Evolutionary conservation across 2,329 filamentous ascomycete species (phyloP).

Genomic region (Pestalotiopsis sp.): DNA sequence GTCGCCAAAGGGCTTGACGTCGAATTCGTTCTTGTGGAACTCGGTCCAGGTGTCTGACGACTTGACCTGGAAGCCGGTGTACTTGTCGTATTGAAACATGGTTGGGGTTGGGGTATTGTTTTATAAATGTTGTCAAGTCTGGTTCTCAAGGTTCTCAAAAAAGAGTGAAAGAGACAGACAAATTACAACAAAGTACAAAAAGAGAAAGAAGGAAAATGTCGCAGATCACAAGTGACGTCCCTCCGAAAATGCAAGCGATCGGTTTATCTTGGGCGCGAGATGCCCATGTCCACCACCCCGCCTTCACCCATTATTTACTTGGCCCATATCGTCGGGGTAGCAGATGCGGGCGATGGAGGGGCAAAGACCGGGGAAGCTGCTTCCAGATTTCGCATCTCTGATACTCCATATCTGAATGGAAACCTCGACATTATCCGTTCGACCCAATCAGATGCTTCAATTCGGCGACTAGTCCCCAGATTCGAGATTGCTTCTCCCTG

Average conservation of each 20-base stretch:
- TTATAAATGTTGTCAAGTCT: not conserved
- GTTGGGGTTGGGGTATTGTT: not conserved
- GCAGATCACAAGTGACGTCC: not conserved
- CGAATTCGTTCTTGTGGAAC: constrained; percentile 28
- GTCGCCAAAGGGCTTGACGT: constrained; percentile 48
- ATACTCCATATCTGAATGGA: not conserved
- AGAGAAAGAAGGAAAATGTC: not conserved
- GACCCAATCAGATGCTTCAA: constrained; percentile 6
- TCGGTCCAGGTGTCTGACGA: constrained; percentile 21
- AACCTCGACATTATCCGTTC: not conserved
- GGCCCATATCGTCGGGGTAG: not conserved
- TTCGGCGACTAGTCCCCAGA: constrained; percentile 39
- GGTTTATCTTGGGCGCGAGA: constrained; percentile 12
- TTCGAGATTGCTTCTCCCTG: constrained; percentile 31
- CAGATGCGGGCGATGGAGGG: constrained; percentile 2
- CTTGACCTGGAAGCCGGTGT: constrained; percentile 14
- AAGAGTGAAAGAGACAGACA: not conserved
- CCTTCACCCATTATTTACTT: constrained; percentile 10
- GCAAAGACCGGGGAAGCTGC: not conserved
- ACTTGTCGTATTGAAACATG: constrained; percentile 14
- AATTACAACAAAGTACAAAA: not conserved
- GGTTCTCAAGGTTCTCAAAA: not conserved
- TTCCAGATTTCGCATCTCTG: not conserved
- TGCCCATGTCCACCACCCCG: not conserved
- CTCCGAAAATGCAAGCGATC: not conserved